phyloP scores from a whole-genome alignment of 2,329 filamentous ascomycete species.

The Ophiostoma angusticollis region DNA sequence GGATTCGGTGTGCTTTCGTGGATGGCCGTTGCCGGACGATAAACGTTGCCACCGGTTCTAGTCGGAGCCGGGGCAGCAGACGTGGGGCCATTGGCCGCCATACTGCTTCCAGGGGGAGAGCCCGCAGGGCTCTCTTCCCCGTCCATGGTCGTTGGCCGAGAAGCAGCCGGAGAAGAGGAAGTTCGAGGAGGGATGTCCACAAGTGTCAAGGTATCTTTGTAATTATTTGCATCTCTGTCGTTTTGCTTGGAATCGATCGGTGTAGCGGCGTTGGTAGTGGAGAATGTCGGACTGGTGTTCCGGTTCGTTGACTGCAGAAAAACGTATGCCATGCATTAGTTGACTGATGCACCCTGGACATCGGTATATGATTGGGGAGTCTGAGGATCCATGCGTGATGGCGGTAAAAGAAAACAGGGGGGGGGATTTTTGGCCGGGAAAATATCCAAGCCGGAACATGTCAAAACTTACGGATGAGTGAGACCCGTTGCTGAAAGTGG shows the following conservation, averaged over 20 bases:
- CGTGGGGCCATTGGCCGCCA: constrained; percentile 16
- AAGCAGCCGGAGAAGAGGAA: constrained; percentile 59
- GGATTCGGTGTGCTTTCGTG: neutral
- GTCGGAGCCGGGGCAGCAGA: constrained; percentile 8
- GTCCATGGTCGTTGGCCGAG: constrained; percentile 54
- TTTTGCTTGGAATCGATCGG: constrained; percentile 19
- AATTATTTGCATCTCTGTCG: constrained; percentile 30
- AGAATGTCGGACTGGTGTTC: constrained; percentile 32
- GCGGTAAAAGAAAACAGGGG: constrained; percentile 6
- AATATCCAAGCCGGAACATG: constrained; percentile 4
- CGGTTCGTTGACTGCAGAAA: constrained; percentile 46
- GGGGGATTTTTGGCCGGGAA: constrained; percentile 7
- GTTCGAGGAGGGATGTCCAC: constrained; percentile 48
- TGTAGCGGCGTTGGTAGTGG: constrained; percentile 39
- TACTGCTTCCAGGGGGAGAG: neutral
- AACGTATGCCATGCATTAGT: constrained; percentile 32
- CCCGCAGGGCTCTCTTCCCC: constrained; percentile 33
- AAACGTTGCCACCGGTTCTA: neutral
- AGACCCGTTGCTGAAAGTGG: constrained; percentile 45
- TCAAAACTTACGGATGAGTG: constrained; percentile 48
- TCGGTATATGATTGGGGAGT: constrained; percentile 29
- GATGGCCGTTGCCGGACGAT: constrained; percentile 1
- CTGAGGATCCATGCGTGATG: too few relatives aligned
- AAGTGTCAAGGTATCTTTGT: constrained; percentile 40
- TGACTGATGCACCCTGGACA: constrained; percentile 13